A percentile compares a stretch with the other conserved stretches of the same genome.
Conservation (phyloP, 2,329 filamentous ascomycete genomes). For the Fusarium drepaniforme region DNA sequence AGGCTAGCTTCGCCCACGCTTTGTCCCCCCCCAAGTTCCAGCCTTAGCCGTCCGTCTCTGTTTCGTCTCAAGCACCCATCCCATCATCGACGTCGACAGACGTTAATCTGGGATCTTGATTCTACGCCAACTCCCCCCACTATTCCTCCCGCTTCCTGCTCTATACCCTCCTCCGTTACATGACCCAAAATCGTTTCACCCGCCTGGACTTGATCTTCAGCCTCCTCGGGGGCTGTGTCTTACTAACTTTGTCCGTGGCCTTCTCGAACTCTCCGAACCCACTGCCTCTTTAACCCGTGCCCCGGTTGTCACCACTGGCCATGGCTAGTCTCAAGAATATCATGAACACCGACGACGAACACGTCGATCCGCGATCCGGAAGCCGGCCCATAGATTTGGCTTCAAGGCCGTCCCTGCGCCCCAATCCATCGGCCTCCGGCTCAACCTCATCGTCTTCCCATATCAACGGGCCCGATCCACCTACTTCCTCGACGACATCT, state of each 20-base stretch:
- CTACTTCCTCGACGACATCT: slow-evolving; percentile 44
- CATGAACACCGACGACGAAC: slow-evolving; percentile 67
- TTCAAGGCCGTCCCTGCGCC: slow-evolving; percentile 48
- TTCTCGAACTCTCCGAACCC: slow-evolving; percentile 47
- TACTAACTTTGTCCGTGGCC: slow-evolving; percentile 56
- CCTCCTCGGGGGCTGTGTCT: slow-evolving; percentile 60
- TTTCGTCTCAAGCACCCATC: slow-evolving; percentile 39
- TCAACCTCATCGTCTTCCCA: slow-evolving; percentile 48
- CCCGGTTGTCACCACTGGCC: slow-evolving; percentile 56
- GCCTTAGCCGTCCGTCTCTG: slow-evolving; percentile 28
- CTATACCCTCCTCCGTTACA: slow-evolving; percentile 46
- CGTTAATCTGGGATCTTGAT: slow-evolving; percentile 36
- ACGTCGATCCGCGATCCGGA: slow-evolving; percentile 56
- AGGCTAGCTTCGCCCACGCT: slow-evolving; percentile 41
- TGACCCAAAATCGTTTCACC: slow-evolving; percentile 47
- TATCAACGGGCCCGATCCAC: slow-evolving; percentile 51
- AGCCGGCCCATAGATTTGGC: slow-evolving; percentile 59
- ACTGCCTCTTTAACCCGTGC: slow-evolving; percentile 47
- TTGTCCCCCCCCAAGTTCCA: slow-evolving; percentile 22
- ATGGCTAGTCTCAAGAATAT: slow-evolving; percentile 70
- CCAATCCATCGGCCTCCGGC: slow-evolving; percentile 51
- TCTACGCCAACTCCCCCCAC: slow-evolving; percentile 44
- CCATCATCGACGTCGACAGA: slow-evolving; percentile 2
- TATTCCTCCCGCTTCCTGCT: slow-evolving; percentile 38
- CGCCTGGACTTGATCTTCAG: slow-evolving; percentile 46